Evolutionary conservation across 192 early-diverging fungal genomes (phyloP).

Genomic region (Haplosporangium gracile): DNA sequence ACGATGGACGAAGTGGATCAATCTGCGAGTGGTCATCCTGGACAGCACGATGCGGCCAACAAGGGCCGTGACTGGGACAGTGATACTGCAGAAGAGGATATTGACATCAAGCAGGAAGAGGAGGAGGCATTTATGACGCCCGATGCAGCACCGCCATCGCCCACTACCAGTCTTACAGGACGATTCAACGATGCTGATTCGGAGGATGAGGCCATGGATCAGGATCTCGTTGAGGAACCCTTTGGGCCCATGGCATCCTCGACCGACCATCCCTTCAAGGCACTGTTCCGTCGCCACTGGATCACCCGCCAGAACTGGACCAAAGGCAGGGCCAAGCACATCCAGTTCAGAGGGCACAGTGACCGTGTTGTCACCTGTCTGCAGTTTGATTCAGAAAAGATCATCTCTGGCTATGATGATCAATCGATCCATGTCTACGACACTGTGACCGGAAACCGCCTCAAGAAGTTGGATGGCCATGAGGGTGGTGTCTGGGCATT

Average conservation of each 20-base stretch:
- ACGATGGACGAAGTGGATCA: constrained; percentile 45
- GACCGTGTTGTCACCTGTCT: constrained; percentile 94
- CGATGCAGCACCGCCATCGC: constrained; percentile 36
- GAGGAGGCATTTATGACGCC: constrained; percentile 51
- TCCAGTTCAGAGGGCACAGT: constrained; percentile 86
- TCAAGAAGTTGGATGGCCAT: constrained; percentile 83
- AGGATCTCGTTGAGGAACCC: constrained; percentile 31
- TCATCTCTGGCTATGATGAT: constrained; percentile 95
- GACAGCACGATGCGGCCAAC: background rate
- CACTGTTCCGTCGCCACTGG: constrained; percentile 83
- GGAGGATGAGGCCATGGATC: constrained; percentile 39
- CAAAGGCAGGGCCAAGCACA: constrained; percentile 77
- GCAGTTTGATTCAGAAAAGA: constrained; percentile 96
- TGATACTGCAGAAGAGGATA: constrained; percentile 58
- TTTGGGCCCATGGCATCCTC: constrained; percentile 56
- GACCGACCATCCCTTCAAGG: constrained; percentile 78
- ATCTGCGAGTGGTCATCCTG: background rate
- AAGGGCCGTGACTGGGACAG: constrained; percentile 50
- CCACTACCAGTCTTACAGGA: constrained; percentile 43
- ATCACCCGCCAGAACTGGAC: constrained; percentile 89
- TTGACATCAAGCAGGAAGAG: constrained; percentile 29
- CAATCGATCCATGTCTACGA: constrained; percentile 95
- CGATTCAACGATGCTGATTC: constrained; percentile 48
- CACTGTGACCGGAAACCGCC: constrained; percentile 80
- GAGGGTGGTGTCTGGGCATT: constrained; percentile 99